Evolutionary conservation across 495 filamentous ascomycete genomes (phyloP).

Genomic region (Hypoxylon perforatum): DNA sequence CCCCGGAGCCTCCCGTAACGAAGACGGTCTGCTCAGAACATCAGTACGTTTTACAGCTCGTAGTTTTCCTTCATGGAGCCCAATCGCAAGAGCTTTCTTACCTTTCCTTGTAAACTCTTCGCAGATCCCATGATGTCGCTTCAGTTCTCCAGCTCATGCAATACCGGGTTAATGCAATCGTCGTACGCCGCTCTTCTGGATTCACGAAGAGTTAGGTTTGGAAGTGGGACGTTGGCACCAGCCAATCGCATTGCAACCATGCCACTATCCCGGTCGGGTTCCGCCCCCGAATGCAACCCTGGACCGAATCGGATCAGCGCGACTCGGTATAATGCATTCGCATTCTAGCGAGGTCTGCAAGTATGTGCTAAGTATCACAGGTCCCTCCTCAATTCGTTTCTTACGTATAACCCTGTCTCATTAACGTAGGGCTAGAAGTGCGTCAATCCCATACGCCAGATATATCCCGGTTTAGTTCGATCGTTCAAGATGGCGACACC

Average conservation of each 20-base stretch:
- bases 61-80: not conserved
- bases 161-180: not conserved
- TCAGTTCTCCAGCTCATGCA: not conserved
- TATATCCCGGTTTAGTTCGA: not conserved
- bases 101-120: conserved; percentile 28
- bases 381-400: conserved; percentile 14
- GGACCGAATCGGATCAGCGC: conserved; percentile 4
- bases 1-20: conserved; percentile 44
- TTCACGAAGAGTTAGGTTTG: conserved; percentile 5
- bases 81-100: not conserved
- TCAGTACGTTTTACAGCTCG: not conserved
- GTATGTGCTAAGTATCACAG: not conserved
- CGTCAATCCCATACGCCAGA: conserved; percentile 1
- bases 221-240: conserved; percentile 7
- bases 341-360: conserved; percentile 15
- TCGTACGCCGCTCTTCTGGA: conserved; percentile 6
- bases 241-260: conserved; percentile 15
- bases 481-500: conserved; percentile 12
- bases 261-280: conserved; percentile 12
- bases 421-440: conserved; percentile 2
- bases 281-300: conserved; percentile 23
- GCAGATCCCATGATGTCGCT: conserved; percentile 8
- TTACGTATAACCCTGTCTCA: not conserved
- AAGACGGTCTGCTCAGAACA: conserved; percentile 40
- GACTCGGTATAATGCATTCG: conserved; percentile 2